These are phyloP conservation scores for Xylariales sp. DNA, from an alignment of 2,329 filamentous ascomycete species.

Conservation along the genomic window DNA sequence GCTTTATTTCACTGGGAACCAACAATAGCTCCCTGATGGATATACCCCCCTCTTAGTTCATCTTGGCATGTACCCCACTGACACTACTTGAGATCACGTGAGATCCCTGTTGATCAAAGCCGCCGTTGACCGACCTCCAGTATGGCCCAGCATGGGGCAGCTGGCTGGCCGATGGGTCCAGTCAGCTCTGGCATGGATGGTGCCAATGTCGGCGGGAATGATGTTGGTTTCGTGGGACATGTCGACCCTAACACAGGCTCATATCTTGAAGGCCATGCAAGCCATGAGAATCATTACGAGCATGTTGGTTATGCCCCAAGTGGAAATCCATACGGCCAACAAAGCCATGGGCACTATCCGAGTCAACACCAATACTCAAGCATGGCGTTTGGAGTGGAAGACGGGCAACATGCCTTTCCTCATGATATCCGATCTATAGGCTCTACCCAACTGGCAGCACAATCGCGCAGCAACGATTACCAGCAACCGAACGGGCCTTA, in stretches of 20 bases:
- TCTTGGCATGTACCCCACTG: constrained; percentile 33
- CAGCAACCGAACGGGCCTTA: constrained; percentile 29
- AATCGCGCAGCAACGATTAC: constrained; percentile 25
- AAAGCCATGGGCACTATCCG: constrained; percentile 27
- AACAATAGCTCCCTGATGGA: constrained; percentile 24
- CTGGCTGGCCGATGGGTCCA: constrained; percentile 31
- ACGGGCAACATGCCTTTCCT: constrained; percentile 19
- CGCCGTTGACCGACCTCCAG: constrained; percentile 1
- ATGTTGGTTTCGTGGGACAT: constrained; percentile 25
- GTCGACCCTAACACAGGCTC: constrained; percentile 26
- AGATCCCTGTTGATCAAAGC: constrained; percentile 19
- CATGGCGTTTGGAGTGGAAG: constrained; percentile 25
- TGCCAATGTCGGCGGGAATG: not conserved
- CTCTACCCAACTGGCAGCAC: constrained; percentile 12
- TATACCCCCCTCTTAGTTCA: constrained; percentile 19
- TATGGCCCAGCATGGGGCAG: constrained; percentile 37
- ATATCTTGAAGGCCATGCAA: constrained; percentile 25
- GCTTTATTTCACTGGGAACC: not conserved
- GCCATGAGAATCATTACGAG: constrained; percentile 26
- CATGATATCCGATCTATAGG: constrained; percentile 26
- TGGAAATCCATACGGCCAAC: constrained; percentile 28
- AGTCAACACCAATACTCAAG: constrained; percentile 31
- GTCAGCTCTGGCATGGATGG: constrained; percentile 26
- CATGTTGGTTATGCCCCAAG: constrained; percentile 23
- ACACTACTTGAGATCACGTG: constrained; percentile 37